Conservation (phyloP, 1,284 basidiomycete species). For the Sanghuangporus baumii region DNA sequence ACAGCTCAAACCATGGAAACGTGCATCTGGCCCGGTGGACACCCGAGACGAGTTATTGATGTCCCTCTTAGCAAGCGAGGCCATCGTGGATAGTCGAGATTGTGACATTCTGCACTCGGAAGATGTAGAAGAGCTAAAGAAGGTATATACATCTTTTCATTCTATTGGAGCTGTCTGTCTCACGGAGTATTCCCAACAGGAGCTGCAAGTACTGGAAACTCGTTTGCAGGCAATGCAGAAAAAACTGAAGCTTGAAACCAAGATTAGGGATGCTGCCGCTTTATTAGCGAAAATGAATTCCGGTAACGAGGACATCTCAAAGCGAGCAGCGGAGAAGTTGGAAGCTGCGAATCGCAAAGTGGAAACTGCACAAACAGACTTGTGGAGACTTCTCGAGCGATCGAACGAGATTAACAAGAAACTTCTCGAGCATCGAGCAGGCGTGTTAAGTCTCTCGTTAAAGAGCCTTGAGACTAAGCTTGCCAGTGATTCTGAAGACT, state of each 20-base stretch:
- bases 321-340: constrained; percentile 67
- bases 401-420: constrained; percentile 52
- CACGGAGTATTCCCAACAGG: constrained; percentile 35
- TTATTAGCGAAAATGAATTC: constrained; percentile 65
- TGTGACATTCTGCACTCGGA: constrained; percentile 75
- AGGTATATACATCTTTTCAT: constrained; percentile 43
- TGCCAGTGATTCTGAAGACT: constrained; percentile 34
- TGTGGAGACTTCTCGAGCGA: constrained; percentile 59
- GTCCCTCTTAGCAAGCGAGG: constrained; percentile 81
- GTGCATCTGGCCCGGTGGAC: constrained; percentile 29
- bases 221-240: constrained; percentile 57
- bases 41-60: constrained; percentile 72
- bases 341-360: constrained; percentile 63
- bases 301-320: constrained; percentile 51
- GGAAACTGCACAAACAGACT: constrained; percentile 60
- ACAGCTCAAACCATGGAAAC: constrained; percentile 21
- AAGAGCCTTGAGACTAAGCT: constrained; percentile 61
- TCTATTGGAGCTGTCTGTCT: neutral
- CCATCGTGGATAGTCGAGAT: constrained; percentile 73
- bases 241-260: constrained; percentile 70
- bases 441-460: constrained; percentile 67
- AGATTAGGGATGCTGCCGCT: constrained; percentile 74
- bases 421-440: constrained; percentile 72
- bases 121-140: constrained; percentile 88
- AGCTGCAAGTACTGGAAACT: constrained; percentile 59